A percentile compares a stretch with the other conserved stretches of the same genome.
These are phyloP conservation scores for Erythrophleum fordii DNA, from an alignment of 306 rosid species.

Conservation along the genomic window DNA sequence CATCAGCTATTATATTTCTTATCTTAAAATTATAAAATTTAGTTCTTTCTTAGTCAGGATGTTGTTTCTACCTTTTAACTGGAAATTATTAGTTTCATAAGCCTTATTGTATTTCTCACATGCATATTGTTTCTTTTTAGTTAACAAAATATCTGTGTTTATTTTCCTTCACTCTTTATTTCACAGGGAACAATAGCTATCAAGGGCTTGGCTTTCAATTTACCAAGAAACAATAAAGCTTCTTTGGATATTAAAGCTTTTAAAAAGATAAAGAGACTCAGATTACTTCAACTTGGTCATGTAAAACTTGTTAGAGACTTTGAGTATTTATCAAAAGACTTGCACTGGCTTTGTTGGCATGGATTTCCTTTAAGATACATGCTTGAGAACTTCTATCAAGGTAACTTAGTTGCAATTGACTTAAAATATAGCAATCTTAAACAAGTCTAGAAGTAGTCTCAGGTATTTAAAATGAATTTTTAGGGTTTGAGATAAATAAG, in stretches of 20 bases:
- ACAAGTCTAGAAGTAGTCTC: conserved; percentile 39
- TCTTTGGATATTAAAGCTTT: conserved; percentile 41
- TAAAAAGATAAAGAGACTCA: conserved; percentile 43
- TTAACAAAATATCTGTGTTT: neutral
- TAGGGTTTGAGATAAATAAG: neutral
- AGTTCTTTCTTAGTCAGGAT: neutral
- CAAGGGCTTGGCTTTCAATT: neutral
- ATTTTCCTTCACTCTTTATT: neutral
- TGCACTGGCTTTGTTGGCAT: conserved; percentile 52
- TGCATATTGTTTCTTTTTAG: neutral
- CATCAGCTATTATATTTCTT: too few relatives aligned
- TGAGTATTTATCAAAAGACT: conserved; percentile 33
- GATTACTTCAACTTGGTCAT: conserved; percentile 41
- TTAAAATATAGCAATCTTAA: conserved; percentile 48
- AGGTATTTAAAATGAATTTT: conserved; percentile 39
- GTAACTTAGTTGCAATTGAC: too few relatives aligned
- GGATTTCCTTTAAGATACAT: too few relatives aligned
- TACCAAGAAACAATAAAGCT: neutral
- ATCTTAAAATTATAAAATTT: too few relatives aligned
- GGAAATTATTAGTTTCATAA: neutral
- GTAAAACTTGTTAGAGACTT: conserved; percentile 36
- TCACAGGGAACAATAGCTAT: neutral
- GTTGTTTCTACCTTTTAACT: neutral
- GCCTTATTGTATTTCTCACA: neutral
- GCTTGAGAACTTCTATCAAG: too few relatives aligned